Evolutionary conservation across 495 filamentous ascomycete genomes (phyloP).

Genomic region (Penicillium maclennaniae): DNA sequence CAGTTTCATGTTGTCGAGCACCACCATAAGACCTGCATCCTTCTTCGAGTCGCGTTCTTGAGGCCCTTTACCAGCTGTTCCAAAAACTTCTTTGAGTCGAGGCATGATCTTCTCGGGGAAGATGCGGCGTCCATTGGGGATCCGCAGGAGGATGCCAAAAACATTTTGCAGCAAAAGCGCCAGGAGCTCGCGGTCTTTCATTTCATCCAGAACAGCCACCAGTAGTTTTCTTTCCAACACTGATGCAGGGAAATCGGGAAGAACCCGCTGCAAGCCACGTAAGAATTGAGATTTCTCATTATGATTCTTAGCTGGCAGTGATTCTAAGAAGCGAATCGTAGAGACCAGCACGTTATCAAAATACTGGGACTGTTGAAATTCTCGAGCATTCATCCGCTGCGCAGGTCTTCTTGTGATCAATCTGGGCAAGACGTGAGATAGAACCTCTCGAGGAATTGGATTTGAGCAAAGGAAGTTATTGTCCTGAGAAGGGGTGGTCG

Average conservation of each 20-base stretch:
- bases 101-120: slow-evolving; percentile 83
- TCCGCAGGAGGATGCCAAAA: slow-evolving; percentile 74
- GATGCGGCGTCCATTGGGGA: slow-evolving; percentile 70
- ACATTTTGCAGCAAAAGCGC: slow-evolving; percentile 83
- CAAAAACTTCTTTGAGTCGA: slow-evolving; percentile 77
- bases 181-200: slow-evolving; percentile 83
- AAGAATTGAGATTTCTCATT: slow-evolving; percentile 90
- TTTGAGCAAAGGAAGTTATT: slow-evolving; percentile 83
- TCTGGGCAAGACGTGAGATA: slow-evolving; percentile 67
- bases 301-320: slow-evolving; percentile 83
- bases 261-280: slow-evolving; percentile 77
- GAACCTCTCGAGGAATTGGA: slow-evolving; percentile 74
- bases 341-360: slow-evolving; percentile 96
- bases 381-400: slow-evolving; percentile 79
- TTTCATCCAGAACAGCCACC: slow-evolving; percentile 81
- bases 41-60: slow-evolving; percentile 74
- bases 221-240: slow-evolving; percentile 94
- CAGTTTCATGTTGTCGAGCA: slow-evolving; percentile 74
- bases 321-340: slow-evolving; percentile 90
- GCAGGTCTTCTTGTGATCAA: slow-evolving; percentile 83
- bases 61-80: slow-evolving; percentile 46
- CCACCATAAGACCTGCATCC: slow-evolving; percentile 85
- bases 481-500: slow-evolving; percentile 65
- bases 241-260: slow-evolving; percentile 85
- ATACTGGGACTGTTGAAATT: slow-evolving; percentile 90